These are phyloP conservation scores for Bruguiera hainesii DNA, from an alignment of 441 rosid genomes.

Conservation along the genomic window DNA sequence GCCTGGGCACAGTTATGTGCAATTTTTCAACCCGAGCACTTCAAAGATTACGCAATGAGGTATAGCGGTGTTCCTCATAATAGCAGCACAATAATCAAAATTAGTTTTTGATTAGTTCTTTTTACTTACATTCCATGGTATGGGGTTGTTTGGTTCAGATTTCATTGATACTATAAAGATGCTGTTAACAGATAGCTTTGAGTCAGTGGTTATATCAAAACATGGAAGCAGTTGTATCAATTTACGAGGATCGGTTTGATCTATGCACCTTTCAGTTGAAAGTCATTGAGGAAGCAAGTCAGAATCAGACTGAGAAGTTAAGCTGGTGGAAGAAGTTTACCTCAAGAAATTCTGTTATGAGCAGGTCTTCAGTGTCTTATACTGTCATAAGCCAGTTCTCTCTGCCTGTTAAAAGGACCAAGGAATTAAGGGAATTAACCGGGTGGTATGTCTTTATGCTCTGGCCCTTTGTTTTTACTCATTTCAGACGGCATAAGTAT, in stretches of 20 bases:
- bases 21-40: conserved; percentile 84
- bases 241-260: conserved; percentile 94
- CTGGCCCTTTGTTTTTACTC: conserved; percentile 18
- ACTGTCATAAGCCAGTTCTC: conserved; percentile 51
- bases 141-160: conserved; percentile 3
- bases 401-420: conserved; percentile 77
- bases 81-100: neutral
- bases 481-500: conserved; percentile 8
- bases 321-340: conserved; percentile 72
- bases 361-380: conserved; percentile 36
- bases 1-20: conserved; percentile 55
- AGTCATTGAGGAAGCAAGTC: conserved; percentile 39
- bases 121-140: neutral
- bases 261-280: conserved; percentile 52
- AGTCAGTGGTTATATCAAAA: conserved; percentile 89
- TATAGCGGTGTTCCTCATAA: conserved; percentile 20
- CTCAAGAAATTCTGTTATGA: conserved; percentile 32
- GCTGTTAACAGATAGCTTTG: conserved; percentile 62
- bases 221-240: conserved; percentile 76
- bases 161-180: neutral
- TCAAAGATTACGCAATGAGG: conserved; percentile 91
- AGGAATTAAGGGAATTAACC: conserved; percentile 75
- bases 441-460: conserved; percentile 69
- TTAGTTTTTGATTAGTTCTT: neutral
- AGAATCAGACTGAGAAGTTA: conserved; percentile 35